Base-by-base conservation (phyloP, 2,329 filamentous ascomycete species). In the Diaporthe aspalathi region DNA sequence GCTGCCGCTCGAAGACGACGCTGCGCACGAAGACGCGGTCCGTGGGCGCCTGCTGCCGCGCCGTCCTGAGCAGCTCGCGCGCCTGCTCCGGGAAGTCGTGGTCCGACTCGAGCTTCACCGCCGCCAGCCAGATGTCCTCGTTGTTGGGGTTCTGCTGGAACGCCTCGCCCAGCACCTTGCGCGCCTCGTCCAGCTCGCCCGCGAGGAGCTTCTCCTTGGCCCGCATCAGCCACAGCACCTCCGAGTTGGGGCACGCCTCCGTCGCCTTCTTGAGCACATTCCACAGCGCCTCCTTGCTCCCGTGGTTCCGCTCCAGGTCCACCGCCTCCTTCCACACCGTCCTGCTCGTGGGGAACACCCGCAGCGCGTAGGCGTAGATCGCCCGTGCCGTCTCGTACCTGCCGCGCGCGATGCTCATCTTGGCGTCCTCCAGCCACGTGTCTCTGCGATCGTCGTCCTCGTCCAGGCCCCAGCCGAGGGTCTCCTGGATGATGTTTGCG, bases 11-110 rank as follows among this genome's bases (percentile, higher is more conserved):
- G 78, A 97, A 97, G 0, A 94, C 93, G 14, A 96, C 94, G 76
- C 93, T 95, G 84, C 98, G 97, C 86, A 97, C 96, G 92, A 95
- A 99, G 9, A 99, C 95, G 57, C 96, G 93, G 78, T 98, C 96
- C 0, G 96, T 99, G 2, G 95, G 94, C 1, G 96, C 95, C 80
- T 97, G 93, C 71, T 93, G 90, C 68, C 96, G 91, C 27, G 96
- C 96, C 16, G 93, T 92, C 67, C 91, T 89, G 49, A 99, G 88
- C 29, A 99, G 89, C 73, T 92, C 89, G 54, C 95, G 88, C 0
- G 96, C 96, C 78, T 96, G 91, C 47, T 94, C 92, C 50, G 90
- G 91, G 77, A 97, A 91, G 53, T 91, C 89, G 73, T 94, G 95
- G 78, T 98, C 95, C 0, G 96, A 94, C 82, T 99, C 96, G 57